Base-by-base conservation (phyloP, 371 early-diverging fungal genomes). In the Rhizopus sp. region DNA sequence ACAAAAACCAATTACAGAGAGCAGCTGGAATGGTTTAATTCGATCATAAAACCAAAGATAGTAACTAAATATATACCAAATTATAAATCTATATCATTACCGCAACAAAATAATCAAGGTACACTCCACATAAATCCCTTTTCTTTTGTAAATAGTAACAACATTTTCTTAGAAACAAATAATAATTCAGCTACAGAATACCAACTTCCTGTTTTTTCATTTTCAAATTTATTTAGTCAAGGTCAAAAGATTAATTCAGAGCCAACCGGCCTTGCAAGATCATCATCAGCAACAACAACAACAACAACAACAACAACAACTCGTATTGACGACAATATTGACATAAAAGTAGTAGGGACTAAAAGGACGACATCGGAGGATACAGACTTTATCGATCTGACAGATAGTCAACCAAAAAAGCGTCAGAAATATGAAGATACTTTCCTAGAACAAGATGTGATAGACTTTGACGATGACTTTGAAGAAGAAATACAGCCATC, bases 1-100 rank as follows among this genome's bases (percentile, higher is more conserved):
- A 42, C 35, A 15, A 32, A 50, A 15, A 61, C 55, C 9, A 66
- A 66, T 46, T 66, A 61, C 30, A 15, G 54, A 16, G 55, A 55
- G 15, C 62, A 61, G n/a, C 8, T 66, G n/a, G 33, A 48, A n/a
- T 66, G 66, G 66, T 61, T 58, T 8, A 66, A 66, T 46, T 40
- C 7, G 29, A 29, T 17, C 3, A 30, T 58, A 37, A 46, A 57
- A 23, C 61, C 66, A 12, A 29, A 45, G 13, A 44, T 53, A n/a
- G 10, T 58, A 0, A 63, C 54, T 3, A 8, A 15, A 3, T 53
- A 57, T 54, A 3, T 41, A 38, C 8, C 15, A 30, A 15, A n/a
- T 1, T 34, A 37, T 31, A 52, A 45, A 32, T 46, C 13, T 13
- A 15, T 15, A 44, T 44, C 13, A 44, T 44, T 4, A 44, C 15